Conservation (phyloP, 2,329 filamentous ascomycete species). For the Penicillium sp. region DNA sequence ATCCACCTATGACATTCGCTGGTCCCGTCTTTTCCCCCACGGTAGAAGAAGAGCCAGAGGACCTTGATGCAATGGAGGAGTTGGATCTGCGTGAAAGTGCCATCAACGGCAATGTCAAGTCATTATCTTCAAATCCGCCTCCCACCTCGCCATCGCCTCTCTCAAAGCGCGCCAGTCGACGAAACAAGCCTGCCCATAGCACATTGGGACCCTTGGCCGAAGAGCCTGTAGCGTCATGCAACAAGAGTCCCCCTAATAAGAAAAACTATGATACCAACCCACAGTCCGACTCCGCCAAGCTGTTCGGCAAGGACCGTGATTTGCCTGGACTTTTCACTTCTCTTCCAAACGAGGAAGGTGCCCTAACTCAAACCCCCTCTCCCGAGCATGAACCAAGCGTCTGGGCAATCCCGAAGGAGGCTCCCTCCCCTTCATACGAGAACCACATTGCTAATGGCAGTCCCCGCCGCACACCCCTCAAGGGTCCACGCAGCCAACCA, state of each 20-base stretch:
- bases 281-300: background rate
- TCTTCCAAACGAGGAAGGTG: slow-evolving; percentile 17
- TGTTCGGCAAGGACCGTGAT: slow-evolving; percentile 18
- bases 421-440: slow-evolving; percentile 24
- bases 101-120: slow-evolving; percentile 19
- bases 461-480: slow-evolving; percentile 33
- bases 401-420: slow-evolving; percentile 26
- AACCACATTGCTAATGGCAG: slow-evolving; percentile 27
- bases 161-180: slow-evolving; percentile 20
- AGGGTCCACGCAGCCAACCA: slow-evolving; percentile 36
- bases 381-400: slow-evolving; percentile 25
- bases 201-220: slow-evolving; percentile 23
- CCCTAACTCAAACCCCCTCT: slow-evolving; percentile 31
- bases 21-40: slow-evolving; percentile 34
- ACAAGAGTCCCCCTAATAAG: slow-evolving; percentile 28
- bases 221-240: slow-evolving; percentile 13
- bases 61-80: slow-evolving; percentile 33
- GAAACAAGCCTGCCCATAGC: slow-evolving; percentile 18
- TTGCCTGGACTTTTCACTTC: slow-evolving; percentile 30
- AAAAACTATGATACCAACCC: slow-evolving; percentile 12
- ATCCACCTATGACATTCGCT: slow-evolving; percentile 36
- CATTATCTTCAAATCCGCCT: background rate
- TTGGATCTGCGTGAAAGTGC: slow-evolving; percentile 24
- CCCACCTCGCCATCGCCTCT: slow-evolving; percentile 9
- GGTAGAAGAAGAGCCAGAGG: slow-evolving; percentile 37